Evolutionary conservation across 768 basidiomycete genomes (phyloP).

Genomic region (Boletus insuetus): DNA sequence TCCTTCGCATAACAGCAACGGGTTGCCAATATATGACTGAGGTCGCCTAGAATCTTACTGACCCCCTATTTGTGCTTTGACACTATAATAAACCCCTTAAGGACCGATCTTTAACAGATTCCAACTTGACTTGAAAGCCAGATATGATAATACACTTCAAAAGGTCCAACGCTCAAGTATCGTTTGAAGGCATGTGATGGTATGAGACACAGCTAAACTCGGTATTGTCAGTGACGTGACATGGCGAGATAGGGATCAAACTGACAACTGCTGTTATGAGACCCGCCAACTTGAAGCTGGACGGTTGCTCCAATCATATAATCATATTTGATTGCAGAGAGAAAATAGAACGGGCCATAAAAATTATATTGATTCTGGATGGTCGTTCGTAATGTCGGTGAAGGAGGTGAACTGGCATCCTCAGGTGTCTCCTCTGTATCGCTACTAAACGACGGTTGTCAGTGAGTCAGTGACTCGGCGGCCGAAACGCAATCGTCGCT

Average conservation of each 20-base stretch:
- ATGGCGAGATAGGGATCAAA: neutral
- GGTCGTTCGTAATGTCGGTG: neutral
- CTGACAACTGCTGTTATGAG: constrained; percentile 5
- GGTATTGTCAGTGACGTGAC: neutral
- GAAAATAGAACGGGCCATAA: neutral
- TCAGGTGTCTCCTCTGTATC: neutral
- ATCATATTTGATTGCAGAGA: neutral
- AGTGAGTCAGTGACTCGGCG: neutral
- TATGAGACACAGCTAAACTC: neutral
- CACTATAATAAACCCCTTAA: too few species aligned
- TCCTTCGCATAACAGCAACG: neutral
- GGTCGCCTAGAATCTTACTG: too few species aligned
- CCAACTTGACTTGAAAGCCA: neutral
- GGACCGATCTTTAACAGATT: too few species aligned
- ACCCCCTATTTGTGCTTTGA: too few species aligned
- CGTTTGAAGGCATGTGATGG: neutral
- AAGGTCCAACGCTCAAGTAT: neutral
- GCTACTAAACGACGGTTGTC: too few species aligned
- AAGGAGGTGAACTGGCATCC: neutral
- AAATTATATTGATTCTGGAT: neutral
- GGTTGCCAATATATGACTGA: neutral
- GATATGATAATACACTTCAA: neutral
- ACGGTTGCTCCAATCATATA: neutral
- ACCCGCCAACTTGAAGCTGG: neutral
- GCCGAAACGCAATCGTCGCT: neutral